Conservation (phyloP, 2,329 filamentous ascomycete genomes). For the Paraphaeosphaeria sporulosa region DNA sequence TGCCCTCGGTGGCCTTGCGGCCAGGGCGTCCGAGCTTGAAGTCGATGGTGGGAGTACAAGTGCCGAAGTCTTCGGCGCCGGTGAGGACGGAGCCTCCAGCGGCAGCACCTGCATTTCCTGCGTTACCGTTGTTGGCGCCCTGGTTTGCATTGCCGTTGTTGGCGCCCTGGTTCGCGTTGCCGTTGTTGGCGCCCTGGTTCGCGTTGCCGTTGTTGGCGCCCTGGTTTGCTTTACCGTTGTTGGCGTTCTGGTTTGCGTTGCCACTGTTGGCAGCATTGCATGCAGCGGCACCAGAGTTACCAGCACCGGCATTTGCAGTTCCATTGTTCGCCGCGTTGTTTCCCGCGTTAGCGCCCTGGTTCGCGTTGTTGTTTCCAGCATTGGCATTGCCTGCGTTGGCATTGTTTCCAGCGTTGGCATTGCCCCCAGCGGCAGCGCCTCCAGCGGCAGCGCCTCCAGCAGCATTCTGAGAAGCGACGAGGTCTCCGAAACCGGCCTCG, state of each 20-base stretch:
- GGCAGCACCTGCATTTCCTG: constrained; percentile 20
- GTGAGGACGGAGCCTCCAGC: constrained; percentile 19
- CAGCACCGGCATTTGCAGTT: constrained; percentile 4
- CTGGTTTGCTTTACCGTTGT: constrained; percentile 13
- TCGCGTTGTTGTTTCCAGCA: constrained; percentile 2
- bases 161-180: constrained; percentile 19
- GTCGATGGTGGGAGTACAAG: constrained; percentile 62
- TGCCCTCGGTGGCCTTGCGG: constrained; percentile 65
- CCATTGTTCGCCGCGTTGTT: not conserved
- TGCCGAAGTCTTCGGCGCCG: constrained; percentile 45
- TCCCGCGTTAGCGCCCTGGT: constrained; percentile 17
- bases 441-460: constrained; percentile 46
- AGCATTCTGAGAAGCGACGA: constrained; percentile 56
- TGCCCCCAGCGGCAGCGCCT: constrained; percentile 19
- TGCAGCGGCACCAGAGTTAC: constrained; percentile 18
- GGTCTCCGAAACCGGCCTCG: constrained; percentile 69
- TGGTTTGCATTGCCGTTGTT: constrained; percentile 15
- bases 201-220: constrained; percentile 21
- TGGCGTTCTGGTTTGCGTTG: constrained; percentile 7
- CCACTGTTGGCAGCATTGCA: constrained; percentile 21
- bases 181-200: not conserved
- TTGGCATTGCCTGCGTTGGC: constrained; percentile 18
- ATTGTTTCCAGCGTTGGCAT: constrained; percentile 20
- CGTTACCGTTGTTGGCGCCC: constrained; percentile 14
- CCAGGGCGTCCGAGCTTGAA: constrained; percentile 63